Conservation (phyloP, 2,329 filamentous ascomycete species). For the Boeremia lycopersici region DNA sequence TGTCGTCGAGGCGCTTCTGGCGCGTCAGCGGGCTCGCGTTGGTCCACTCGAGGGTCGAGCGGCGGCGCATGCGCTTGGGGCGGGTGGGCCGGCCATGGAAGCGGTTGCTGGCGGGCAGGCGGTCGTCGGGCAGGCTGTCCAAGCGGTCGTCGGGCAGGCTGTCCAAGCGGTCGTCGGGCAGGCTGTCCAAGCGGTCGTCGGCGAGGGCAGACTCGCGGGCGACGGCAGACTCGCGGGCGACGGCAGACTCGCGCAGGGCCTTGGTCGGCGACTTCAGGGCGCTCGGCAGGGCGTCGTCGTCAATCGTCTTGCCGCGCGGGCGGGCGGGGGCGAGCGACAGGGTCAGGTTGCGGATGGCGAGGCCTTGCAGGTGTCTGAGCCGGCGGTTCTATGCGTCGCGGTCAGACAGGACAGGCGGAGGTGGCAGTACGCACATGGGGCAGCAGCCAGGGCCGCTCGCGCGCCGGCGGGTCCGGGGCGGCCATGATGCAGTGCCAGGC, state of each 20-base stretch:
- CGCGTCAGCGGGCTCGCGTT: conserved; percentile 64
- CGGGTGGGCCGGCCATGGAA: conserved; percentile 34
- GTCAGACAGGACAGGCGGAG: not conserved
- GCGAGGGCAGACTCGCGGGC: no score
- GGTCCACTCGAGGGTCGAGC: conserved; percentile 68
- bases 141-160: no score
- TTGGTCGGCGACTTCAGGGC: conserved; percentile 71
- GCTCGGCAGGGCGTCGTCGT: conserved; percentile 76
- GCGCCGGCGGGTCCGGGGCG: conserved; percentile 19
- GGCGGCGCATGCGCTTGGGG: conserved; percentile 55
- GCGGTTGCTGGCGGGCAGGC: no score
- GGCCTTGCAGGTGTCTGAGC: conserved; percentile 83
- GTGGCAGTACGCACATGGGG: conserved; percentile 36
- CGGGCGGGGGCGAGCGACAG: conserved; percentile 63
- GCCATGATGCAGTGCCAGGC: no score
- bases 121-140: no score
- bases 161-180: no score
- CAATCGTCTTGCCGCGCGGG: conserved; percentile 66
- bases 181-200: no score
- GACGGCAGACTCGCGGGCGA: conserved; percentile 2
- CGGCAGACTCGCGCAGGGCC: conserved; percentile 58
- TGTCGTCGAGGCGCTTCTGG: conserved; percentile 77
- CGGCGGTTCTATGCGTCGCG: conserved; percentile 78
- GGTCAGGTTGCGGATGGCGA: conserved; percentile 84
- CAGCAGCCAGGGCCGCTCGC: conserved; percentile 48